Base-by-base conservation (phyloP, 257 asterid genomes). In the Scutellaria barbata region DNA sequence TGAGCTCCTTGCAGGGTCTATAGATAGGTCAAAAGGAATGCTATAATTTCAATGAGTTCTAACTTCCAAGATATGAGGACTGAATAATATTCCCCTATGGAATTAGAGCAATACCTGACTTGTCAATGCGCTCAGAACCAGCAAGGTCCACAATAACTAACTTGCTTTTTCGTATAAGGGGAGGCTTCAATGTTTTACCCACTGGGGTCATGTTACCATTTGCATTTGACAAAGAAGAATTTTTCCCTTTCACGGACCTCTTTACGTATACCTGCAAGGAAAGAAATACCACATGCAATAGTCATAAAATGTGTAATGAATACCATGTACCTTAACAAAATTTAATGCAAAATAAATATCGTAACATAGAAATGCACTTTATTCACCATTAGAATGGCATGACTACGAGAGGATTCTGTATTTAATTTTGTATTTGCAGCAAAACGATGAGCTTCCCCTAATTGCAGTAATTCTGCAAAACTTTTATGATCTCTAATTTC, bases 351-450 rank as follows among this genome's bases (percentile, higher is more conserved):
- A 62, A 48, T 22, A 63, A 56, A 51, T 22, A 57, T 52, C 52
- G 66, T 3, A 33, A 63, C 39, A 68, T 3, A 71, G 40, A 66
- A 71, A 51, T 43, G 67, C 18, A 62, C 8, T 46, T 52, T 43
- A 47, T 42, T 81, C 79, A 92, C 98, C 95, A 88, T 88, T 71
- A 92, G 79, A 77, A 92, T 83, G 71, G 98, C 96, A 80, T 92
- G 98, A 74, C 98, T 92, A 16, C 98, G 89, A 12, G 98, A 92
- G 67, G 98, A 92, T 79, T 92, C 97, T 12, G 98, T 85, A 79
- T 92, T 92, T 74, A 92, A 74, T 79, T 88, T 87, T 66, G 97
- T 92, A 65, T 88, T 90, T 48, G 97, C 91, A 63, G 96, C 95
- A 76, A 81, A 83, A 12, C 97, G 89, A 90, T 88, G 86, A 77